Base-by-base conservation (phyloP, 768 basidiomycete genomes). In the Boletus fagicola region DNA sequence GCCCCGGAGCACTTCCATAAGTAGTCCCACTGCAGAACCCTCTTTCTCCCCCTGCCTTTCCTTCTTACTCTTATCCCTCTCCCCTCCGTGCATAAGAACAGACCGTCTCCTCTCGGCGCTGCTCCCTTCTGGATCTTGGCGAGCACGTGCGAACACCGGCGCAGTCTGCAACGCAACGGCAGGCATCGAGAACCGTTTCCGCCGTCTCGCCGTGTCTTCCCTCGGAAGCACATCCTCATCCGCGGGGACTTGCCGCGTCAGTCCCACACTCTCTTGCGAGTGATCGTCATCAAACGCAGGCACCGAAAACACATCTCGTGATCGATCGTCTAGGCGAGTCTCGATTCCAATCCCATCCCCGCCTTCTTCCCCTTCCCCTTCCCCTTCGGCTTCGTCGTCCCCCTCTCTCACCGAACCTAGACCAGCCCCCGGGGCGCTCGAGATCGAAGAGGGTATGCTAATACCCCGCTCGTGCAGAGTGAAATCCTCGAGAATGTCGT, bases 101-200 rank as follows among this genome's bases (percentile, higher is more conserved):
- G 86, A 87, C 58, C 87, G 76, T 64, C 76, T 80, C 62, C 59
- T 68, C 30, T 65, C 64, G 1, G 54, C 60, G 5, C 10, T 56
- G 12, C 49, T 61, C 33, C 53, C 67, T 22, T 60, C 64, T 16
- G 22, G 39, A 44, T 60, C 59, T 50, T 54, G 72, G 39, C 65
- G 62, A 4, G 82, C 80, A 20, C 83, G 79, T 22, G 86, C 82
- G 30, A 84, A 87, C 15, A 92, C 88, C 18, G 81, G 83, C 31
- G 84, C 83, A 31, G 84, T 84, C 61, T 91, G 88, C 68, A 92
- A 61, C 38, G 86, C 88, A 38, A 92, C 77, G n/a, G 87, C 87
- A 46, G 90, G 88, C 49, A 88, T 58, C 49, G 90, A 91, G 64
- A 90, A 90, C 39, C 88, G 80, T 66, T 89, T 88, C 64, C 76